These are phyloP conservation scores for Anaeramoeba ignava DNA, from an alignment of 78 protist species.

Conservation along the genomic window DNA sequence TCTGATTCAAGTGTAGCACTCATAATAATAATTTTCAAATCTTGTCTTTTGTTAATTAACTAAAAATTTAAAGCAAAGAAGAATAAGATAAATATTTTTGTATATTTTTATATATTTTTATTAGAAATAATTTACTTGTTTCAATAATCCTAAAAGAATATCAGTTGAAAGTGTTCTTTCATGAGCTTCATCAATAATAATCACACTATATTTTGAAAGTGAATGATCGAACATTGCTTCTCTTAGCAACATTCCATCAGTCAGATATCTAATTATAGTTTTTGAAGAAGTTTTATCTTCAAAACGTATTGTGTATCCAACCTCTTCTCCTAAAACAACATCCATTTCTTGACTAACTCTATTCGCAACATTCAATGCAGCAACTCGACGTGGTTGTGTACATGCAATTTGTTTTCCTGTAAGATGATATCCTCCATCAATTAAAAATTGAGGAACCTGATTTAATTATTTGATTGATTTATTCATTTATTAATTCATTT, in stretches of 20 bases:
- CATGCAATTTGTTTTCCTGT: constrained; percentile 61
- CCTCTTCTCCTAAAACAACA: constrained; percentile 62
- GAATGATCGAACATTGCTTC: constrained; percentile 34
- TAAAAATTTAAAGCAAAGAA: no score
- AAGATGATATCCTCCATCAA: constrained; percentile 72
- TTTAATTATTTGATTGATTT: no score
- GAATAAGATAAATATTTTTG: no score
- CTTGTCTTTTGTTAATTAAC: constrained; percentile 22
- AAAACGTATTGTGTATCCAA: constrained; percentile 97
- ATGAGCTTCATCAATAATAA: constrained; percentile 99
- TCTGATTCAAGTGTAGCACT: constrained; percentile 95
- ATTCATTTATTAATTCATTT: no score
- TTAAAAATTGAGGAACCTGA: constrained; percentile 84
- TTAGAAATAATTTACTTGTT: constrained; percentile 30
- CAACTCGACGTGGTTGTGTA: constrained; percentile 98
- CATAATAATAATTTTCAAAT: constrained; percentile 83
- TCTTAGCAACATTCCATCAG: constrained; percentile 69
- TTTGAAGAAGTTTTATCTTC: constrained; percentile 74
- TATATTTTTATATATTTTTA: no score
- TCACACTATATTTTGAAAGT: constrained; percentile 32
- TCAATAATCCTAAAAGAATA: constrained; percentile 78
- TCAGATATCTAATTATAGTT: constrained; percentile 71
- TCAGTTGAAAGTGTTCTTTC: constrained; percentile 98
- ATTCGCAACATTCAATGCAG: constrained; percentile 78
- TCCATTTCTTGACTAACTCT: constrained; percentile 96